Base-by-base conservation (phyloP, 2,329 filamentous ascomycete genomes). In the Cryphonectria radicalis region DNA sequence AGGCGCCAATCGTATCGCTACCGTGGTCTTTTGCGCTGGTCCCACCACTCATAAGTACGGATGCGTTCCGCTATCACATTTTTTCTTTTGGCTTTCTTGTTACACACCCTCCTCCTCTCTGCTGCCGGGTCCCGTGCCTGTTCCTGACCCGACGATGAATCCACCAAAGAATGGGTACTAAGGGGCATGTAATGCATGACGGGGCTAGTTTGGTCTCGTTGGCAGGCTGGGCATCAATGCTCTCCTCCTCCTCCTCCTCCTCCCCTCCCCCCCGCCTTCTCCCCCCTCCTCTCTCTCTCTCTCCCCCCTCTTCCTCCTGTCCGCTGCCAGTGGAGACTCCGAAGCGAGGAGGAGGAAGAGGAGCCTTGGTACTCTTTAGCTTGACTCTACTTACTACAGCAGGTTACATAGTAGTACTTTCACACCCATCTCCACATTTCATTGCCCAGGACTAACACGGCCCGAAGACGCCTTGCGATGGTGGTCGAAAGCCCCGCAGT, bases 321-420 rank as follows among this genome's bases (percentile, higher is more conserved):
- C 55, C 55, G 14, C 53, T 55, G 14, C 25, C 13, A 28, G 25
- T 32, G 55, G 55, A 6, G 55, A 32, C 55, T 13, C 55, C 19
- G 28, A 32, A 3, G 46, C 2, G 14, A 22, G 19, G 46, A n/a
- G 46, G 46, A n/a, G 19, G 19, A 50, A 6, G 42, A 17, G 65
- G 62, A 65, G 37, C 50, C 55, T 69, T 50, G 55, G 50, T 59
- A 40, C 50, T 60, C 65, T 65, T 46, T 64, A 65, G 62, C 63
- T 35, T 50, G 32, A 25, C 60, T 46, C 37, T 64, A n/a, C 42
- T 10, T 40, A 40, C 37, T 11, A 40, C 37, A 10, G 37, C 10
- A 40, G 11, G 2, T 6, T 40, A 40, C 37, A 40, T 40, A 40
- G 37, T 40, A 40, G 37, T 40, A 40, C 37, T 40, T 40, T 10